Evolutionary conservation across 805 yeast genomes (phyloP).

Genomic region (Yamadazyma laniorum): DNA sequence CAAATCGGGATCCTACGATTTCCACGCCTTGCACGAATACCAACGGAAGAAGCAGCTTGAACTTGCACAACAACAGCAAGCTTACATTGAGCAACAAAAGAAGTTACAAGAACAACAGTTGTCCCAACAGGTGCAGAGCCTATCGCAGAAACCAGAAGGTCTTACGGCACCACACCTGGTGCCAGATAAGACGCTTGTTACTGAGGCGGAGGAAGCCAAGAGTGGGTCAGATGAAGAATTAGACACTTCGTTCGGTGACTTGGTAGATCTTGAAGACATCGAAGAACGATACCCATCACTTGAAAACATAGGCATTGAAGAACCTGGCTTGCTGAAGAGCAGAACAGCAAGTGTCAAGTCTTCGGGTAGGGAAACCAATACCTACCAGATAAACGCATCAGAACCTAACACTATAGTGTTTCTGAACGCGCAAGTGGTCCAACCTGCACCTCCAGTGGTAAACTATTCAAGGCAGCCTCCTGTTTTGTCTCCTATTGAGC

Average conservation of each 20-base stretch:
- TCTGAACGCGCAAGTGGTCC: too few relatives aligned
- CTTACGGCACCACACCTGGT: background rate
- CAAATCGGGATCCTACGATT: slow-evolving; percentile 53
- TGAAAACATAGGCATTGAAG: slow-evolving; percentile 26
- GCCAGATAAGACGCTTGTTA: background rate
- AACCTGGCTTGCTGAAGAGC: background rate
- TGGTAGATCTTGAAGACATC: slow-evolving; percentile 42
- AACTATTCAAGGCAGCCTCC: slow-evolving; percentile 17
- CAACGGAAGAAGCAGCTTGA: slow-evolving; percentile 40
- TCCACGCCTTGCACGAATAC: slow-evolving; percentile 52
- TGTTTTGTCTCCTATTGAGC: slow-evolving; percentile 14
- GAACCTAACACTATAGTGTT: too few relatives aligned
- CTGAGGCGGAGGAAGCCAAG: background rate
- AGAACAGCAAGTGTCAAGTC: slow-evolving; percentile 5
- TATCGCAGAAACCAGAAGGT: background rate
- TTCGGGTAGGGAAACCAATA: background rate
- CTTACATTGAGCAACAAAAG: slow-evolving; percentile 42
- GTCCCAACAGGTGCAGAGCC: background rate
- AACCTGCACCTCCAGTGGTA: background rate
- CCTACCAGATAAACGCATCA: background rate
- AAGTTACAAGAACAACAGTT: slow-evolving; percentile 12
- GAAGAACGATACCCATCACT: slow-evolving; percentile 54
- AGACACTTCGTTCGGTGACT: slow-evolving; percentile 28
- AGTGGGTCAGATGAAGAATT: slow-evolving; percentile 9
- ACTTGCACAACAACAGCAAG: slow-evolving; percentile 33